These are phyloP conservation scores for Calonectria leucothoes DNA, from an alignment of 2,329 filamentous ascomycete genomes.

Conservation along the genomic window DNA sequence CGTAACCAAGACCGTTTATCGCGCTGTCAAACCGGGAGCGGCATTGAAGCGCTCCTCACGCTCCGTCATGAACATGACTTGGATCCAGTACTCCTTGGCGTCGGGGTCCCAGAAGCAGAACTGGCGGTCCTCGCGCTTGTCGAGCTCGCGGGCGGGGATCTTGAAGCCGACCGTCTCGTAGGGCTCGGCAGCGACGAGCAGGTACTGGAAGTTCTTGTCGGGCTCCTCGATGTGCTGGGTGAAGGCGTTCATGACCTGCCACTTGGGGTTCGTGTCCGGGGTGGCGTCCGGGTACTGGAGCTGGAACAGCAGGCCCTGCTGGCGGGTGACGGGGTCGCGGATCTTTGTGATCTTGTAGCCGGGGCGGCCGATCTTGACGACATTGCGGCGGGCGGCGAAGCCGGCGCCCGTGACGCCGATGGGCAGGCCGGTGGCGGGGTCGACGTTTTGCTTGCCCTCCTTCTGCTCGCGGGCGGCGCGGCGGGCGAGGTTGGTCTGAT, in stretches of 20 bases:
- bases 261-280: constrained; percentile 79
- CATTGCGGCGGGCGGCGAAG: constrained; percentile 75
- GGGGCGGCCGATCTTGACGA: constrained; percentile 94
- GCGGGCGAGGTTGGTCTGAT: constrained; percentile 97
- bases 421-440: constrained; percentile 76
- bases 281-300: constrained; percentile 94
- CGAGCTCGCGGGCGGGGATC: constrained; percentile 91
- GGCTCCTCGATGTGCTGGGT: constrained; percentile 96
- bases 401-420: constrained; percentile 79
- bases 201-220: constrained; percentile 93
- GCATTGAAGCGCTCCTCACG: constrained; percentile 88
- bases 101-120: constrained; percentile 98
- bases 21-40: constrained; percentile 68
- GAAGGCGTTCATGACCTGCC: constrained; percentile 97
- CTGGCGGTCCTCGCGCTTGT: constrained; percentile 86
- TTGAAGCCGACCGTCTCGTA: constrained; percentile 99
- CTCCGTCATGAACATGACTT: constrained; percentile 98
- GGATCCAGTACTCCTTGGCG: constrained; percentile 96
- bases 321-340: constrained; percentile 86
- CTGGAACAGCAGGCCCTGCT: constrained; percentile 94
- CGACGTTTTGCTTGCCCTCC: constrained; percentile 79
- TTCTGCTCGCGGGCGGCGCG: constrained; percentile 96
- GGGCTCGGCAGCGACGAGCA: constrained; percentile 94
- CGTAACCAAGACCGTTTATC: constrained; percentile 45
- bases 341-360: constrained; percentile 99